Conservation (phyloP, 2,329 filamentous ascomycete species). For the Polychaeton citri region DNA sequence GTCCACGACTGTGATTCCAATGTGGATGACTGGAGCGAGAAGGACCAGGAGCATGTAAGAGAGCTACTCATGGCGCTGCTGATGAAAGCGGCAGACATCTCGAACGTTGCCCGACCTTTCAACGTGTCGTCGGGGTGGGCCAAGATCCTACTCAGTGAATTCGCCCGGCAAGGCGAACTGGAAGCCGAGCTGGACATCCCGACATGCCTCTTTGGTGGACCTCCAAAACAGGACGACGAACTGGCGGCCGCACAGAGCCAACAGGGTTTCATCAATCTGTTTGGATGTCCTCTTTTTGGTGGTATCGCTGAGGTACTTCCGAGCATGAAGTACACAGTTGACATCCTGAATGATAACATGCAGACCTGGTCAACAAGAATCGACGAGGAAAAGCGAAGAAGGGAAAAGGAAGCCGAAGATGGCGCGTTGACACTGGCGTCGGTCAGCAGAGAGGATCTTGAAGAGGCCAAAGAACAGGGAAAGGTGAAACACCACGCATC, state of each 20-base stretch:
- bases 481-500: slow-evolving; percentile 16
- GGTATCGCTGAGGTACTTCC: slow-evolving; percentile 78
- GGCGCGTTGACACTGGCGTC: slow-evolving; percentile 16
- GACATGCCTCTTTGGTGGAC: slow-evolving; percentile 67
- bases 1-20: slow-evolving; percentile 50
- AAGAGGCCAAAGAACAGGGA: slow-evolving; percentile 14
- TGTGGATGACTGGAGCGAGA: slow-evolving; percentile 62
- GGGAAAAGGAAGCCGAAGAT: slow-evolving; percentile 14
- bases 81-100: slow-evolving; percentile 98
- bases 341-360: slow-evolving; percentile 69
- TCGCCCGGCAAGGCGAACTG: slow-evolving; percentile 84
- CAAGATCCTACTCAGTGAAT: slow-evolving; percentile 86
- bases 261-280: slow-evolving; percentile 92
- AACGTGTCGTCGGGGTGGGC: slow-evolving; percentile 80
- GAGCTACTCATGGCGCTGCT: slow-evolving; percentile 76
- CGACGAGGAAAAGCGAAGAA: slow-evolving; percentile 45
- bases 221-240: slow-evolving; percentile 70
- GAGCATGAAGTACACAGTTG: slow-evolving; percentile 67
- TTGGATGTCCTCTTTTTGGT: slow-evolving; percentile 83
- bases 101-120: slow-evolving; percentile 84
- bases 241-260: slow-evolving; percentile 76
- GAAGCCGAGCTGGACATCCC: slow-evolving; percentile 77
- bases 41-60: slow-evolving; percentile 62
- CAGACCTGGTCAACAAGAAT: slow-evolving; percentile 58
- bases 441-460: slow-evolving; percentile 16